Percentiles rank a stretch among this genome's conserved stretches.
Conservation (phyloP, 805 yeast genomes). For the Starmerella vitae region DNA sequence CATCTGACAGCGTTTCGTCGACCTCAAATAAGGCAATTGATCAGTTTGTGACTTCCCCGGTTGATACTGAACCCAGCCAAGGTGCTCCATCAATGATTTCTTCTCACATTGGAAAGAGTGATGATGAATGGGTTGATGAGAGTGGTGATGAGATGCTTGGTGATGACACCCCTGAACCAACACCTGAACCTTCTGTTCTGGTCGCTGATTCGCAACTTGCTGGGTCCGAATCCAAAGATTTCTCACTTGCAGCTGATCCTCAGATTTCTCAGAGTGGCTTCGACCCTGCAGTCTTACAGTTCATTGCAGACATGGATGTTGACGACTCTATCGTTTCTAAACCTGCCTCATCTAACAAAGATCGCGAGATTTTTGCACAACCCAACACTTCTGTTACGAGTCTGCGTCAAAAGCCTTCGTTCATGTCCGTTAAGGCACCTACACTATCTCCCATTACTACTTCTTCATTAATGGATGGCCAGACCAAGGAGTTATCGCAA, state of each 20-base stretch:
- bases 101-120: too few relatives aligned
- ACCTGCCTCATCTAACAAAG: neutral
- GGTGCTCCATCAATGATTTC: too few relatives aligned
- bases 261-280: neutral
- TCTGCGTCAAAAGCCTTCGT: constrained; percentile 4
- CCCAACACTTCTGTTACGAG: constrained; percentile 3
- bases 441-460: constrained; percentile 8
- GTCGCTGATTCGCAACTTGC: too few relatives aligned
- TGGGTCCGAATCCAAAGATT: too few relatives aligned
- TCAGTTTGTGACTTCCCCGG: too few relatives aligned
- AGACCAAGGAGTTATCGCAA: neutral
- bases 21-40: too few relatives aligned
- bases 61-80: too few relatives aligned
- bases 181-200: too few relatives aligned
- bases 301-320: neutral
- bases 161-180: neutral
- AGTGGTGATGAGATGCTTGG: constrained; percentile 1
- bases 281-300: neutral
- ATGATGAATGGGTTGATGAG: constrained; percentile 4
- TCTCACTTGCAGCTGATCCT: too few relatives aligned
- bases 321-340: neutral
- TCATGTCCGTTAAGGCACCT: constrained; percentile 5
- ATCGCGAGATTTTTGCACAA: neutral
- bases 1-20: too few relatives aligned
- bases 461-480: constrained; percentile 8